Conservation (phyloP, 495 filamentous ascomycete species). For the Aspergillus indologenus region DNA sequence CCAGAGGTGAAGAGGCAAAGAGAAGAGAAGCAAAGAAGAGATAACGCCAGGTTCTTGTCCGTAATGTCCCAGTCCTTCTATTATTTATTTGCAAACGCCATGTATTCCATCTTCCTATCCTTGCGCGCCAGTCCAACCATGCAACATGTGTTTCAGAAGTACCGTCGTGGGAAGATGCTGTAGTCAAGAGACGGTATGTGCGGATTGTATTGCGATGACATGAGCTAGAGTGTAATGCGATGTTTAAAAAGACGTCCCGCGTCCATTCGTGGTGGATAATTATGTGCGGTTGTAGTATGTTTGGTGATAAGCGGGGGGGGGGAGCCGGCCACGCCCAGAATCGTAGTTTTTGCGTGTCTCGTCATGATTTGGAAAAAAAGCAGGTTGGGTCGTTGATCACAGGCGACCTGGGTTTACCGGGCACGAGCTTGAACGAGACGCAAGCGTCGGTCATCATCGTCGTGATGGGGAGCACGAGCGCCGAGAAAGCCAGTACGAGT, state of each 20-base stretch:
- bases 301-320: background rate
- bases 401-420: background rate
- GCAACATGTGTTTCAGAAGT: background rate
- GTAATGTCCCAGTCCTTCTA: constrained; percentile 13
- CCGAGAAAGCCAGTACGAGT: constrained; percentile 29
- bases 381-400: background rate
- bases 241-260: constrained; percentile 3
- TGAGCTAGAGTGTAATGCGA: background rate
- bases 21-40: background rate
- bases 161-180: too few relatives aligned
- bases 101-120: constrained; percentile 5
- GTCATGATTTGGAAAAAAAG: background rate
- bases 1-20: constrained; percentile 6
- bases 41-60: background rate
- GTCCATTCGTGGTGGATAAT: background rate
- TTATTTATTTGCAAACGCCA: constrained; percentile 11
- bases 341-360: background rate
- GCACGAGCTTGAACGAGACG: constrained; percentile 42
- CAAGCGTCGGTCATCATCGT: constrained; percentile 40
- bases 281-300: constrained; percentile 4
- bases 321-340: background rate
- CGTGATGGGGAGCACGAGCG: constrained; percentile 27
- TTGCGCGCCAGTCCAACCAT: background rate
- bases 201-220: background rate
- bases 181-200: background rate